phyloP scores from a whole-genome alignment of 768 basidiomycete species.

The Mrakia blollopis region DNA sequence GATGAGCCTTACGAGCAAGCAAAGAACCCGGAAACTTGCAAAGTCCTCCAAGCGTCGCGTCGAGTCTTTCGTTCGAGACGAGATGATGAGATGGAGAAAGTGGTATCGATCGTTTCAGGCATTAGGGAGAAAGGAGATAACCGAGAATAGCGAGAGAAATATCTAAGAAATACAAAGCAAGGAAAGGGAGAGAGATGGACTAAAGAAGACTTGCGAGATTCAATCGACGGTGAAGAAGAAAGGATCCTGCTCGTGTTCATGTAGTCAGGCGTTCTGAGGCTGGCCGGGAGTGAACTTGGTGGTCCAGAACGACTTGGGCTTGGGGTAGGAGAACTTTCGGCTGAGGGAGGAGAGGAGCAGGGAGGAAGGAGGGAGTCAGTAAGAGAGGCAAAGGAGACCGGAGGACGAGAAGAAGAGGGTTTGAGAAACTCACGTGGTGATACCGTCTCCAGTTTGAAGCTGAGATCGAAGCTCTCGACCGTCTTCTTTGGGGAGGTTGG shows the following conservation, averaged over 20 bases:
- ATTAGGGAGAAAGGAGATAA: neutral
- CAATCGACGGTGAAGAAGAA: neutral
- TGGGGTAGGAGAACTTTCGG: neutral
- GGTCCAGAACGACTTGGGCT: neutral
- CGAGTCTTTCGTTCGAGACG: neutral
- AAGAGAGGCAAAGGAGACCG: neutral
- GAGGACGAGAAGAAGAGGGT: neutral
- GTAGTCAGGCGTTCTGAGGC: neutral
- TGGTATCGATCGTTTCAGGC: constrained; percentile 2
- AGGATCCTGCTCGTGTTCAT: neutral
- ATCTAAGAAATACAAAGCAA: neutral
- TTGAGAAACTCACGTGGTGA: neutral
- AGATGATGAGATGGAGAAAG: neutral
- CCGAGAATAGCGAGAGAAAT: neutral
- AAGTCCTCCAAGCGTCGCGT: too few species aligned
- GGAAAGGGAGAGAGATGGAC: neutral
- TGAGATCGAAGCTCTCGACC: neutral
- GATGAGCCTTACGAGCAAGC: too few species aligned
- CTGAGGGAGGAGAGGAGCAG: neutral
- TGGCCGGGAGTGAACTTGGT: neutral
- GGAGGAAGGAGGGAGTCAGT: neutral
- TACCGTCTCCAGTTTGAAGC: neutral
- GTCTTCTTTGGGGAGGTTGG: neutral
- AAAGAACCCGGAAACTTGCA: too few species aligned
- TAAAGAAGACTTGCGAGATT: neutral